phyloP scores from a whole-genome alignment of 2,329 filamentous ascomycete species.

The Gaeumannomyces tritici region DNA sequence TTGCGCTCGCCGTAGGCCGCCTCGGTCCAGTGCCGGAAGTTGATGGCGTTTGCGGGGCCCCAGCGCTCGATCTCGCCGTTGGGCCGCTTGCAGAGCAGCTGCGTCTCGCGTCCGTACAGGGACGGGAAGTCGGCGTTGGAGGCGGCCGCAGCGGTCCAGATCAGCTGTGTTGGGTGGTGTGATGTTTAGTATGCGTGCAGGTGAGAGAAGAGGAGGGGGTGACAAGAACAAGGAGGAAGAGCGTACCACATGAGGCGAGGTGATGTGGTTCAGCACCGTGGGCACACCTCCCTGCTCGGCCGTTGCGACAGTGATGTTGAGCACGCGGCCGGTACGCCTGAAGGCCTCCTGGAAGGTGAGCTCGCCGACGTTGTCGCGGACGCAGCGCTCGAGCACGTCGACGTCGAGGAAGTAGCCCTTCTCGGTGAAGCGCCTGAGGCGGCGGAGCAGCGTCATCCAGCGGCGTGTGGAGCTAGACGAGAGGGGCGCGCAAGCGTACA shows the following conservation, averaged over 20 bases:
- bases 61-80: constrained; percentile 65
- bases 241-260: constrained; percentile 82
- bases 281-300: constrained; percentile 67
- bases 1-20: constrained; percentile 56
- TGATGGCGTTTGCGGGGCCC: constrained; percentile 50
- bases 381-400: constrained; percentile 71
- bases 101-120: constrained; percentile 53
- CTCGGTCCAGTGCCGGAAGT: constrained; percentile 60
- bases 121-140: constrained; percentile 61
- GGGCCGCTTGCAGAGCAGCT: constrained; percentile 61
- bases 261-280: constrained; percentile 83
- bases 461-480: neutral
- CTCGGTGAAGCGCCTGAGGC: constrained; percentile 57
- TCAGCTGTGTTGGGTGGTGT: constrained; percentile 40
- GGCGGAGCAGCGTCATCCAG: constrained; percentile 53
- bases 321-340: constrained; percentile 68
- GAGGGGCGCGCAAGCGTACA: neutral
- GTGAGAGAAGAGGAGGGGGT: neutral
- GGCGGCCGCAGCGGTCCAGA: constrained; percentile 70
- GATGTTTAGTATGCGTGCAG: neutral
- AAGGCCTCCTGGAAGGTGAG: constrained; percentile 92
- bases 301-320: constrained; percentile 87
- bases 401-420: constrained; percentile 82
- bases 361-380: constrained; percentile 77
- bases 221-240: neutral